Percentiles rank a stretch among this genome's conserved stretches.
Conservation (phyloP, 345 rosid genomes). For the Salix dunnii region DNA sequence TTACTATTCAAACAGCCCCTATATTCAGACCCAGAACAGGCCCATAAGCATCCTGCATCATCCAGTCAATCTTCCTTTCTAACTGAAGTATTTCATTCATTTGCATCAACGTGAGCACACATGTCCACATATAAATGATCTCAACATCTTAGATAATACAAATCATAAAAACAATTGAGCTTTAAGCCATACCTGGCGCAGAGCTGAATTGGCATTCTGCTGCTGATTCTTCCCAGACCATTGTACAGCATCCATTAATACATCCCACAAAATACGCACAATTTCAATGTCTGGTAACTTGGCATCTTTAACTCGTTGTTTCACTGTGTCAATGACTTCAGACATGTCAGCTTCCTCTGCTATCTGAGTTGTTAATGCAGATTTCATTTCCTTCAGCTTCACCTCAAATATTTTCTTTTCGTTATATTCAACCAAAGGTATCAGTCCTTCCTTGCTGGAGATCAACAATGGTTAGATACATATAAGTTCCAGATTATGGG, state of each 20-base stretch:
- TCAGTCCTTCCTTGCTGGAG: conserved; percentile 81
- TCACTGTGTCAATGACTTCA: conserved; percentile 80
- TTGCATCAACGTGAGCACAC: background rate
- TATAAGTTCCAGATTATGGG: background rate
- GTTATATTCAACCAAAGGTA: conserved; percentile 83
- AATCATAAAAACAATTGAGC: background rate
- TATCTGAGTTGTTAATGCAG: conserved; percentile 73
- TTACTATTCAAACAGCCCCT: background rate
- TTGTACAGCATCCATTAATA: conserved; percentile 95
- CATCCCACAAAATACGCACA: conserved; percentile 87
- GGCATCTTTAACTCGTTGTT: conserved; percentile 78
- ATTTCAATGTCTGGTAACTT: conserved; percentile 73
- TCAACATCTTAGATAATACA: background rate
- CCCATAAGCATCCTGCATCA: background rate
- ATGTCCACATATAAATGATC: background rate
- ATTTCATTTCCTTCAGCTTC: conserved; percentile 81
- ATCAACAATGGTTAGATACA: conserved; percentile 13
- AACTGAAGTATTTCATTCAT: background rate
- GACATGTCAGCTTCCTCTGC: conserved; percentile 66
- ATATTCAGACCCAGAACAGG: background rate
- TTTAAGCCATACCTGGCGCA: conserved; percentile 60
- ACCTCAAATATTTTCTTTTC: conserved; percentile 90
- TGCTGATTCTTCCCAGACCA: conserved; percentile 99
- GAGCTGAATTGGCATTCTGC: conserved; percentile 82
- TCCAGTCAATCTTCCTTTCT: background rate